Conservation (phyloP, 1,284 basidiomycete species). For the Wolfiporia cocos region DNA sequence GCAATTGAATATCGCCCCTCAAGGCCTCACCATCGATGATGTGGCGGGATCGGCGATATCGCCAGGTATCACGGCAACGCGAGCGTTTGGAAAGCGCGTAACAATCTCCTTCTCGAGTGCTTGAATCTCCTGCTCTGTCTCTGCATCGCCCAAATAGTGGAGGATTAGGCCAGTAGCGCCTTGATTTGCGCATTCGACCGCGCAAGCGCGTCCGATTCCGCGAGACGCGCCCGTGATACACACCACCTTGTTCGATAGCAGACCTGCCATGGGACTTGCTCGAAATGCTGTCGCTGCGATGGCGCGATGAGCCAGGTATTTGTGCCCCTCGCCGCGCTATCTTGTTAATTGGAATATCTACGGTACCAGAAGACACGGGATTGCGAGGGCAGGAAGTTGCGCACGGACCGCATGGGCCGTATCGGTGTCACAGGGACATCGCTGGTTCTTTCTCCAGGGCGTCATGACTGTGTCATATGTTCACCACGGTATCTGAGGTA, state of each 20-base stretch:
- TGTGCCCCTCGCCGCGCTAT: slow-evolving; percentile 1
- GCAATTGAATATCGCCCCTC: too few relatives aligned
- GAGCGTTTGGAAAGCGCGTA: slow-evolving; percentile 24
- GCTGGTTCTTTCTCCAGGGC: not conserved
- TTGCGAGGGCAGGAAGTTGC: not conserved
- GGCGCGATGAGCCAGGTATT: not conserved
- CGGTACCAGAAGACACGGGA: not conserved
- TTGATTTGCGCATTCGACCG: slow-evolving; percentile 56
- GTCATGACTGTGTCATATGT: slow-evolving; percentile 7
- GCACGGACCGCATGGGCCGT: slow-evolving; percentile 14
- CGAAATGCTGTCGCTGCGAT: slow-evolving; percentile 1
- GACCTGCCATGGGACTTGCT: slow-evolving; percentile 14
- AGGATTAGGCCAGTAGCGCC: slow-evolving; percentile 65
- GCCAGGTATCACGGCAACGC: slow-evolving; percentile 45
- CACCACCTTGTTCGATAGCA: slow-evolving; percentile 59
- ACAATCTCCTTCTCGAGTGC: slow-evolving; percentile 42
- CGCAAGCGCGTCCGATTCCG: slow-evolving; percentile 77
- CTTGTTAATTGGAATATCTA: slow-evolving; percentile 1
- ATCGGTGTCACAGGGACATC: slow-evolving; percentile 22
- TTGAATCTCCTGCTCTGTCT: slow-evolving; percentile 46
- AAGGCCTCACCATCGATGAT: slow-evolving; percentile 44
- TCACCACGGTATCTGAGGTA: not conserved
- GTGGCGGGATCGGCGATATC: slow-evolving; percentile 65
- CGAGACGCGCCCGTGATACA: slow-evolving; percentile 74
- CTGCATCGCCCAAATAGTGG: slow-evolving; percentile 64